phyloP scores from a whole-genome alignment of 139 green algal species.

The Limnomonas spitsbergensis region DNA sequence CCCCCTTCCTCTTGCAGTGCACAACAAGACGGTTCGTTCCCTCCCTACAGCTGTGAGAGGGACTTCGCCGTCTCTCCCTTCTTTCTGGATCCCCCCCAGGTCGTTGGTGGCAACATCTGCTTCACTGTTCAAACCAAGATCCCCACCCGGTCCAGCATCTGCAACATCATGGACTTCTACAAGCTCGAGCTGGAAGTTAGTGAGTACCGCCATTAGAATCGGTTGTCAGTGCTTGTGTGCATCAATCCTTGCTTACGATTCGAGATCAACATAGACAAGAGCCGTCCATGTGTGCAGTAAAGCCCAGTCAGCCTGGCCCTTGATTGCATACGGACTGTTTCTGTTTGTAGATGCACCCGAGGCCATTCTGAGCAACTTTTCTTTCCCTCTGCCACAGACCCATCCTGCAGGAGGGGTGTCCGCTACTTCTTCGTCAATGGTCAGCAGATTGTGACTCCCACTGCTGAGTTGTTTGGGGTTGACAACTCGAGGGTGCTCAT shows the following conservation, averaged over 20 bases:
- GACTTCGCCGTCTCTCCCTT: constrained; percentile 17
- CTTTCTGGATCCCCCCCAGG: background rate
- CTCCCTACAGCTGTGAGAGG: constrained; percentile 12
- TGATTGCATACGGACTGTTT: too few species aligned
- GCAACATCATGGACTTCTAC: constrained; percentile 23
- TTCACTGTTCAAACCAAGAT: constrained; percentile 4
- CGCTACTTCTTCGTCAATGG: constrained; percentile 11
- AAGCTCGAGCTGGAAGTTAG: constrained; percentile 11
- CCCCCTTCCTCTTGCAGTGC: too few species aligned
- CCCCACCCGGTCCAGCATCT: background rate
- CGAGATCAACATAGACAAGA: too few species aligned
- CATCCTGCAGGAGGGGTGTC: background rate
- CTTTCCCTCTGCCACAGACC: too few species aligned
- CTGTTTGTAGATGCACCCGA: too few species aligned
- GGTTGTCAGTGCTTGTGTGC: too few species aligned
- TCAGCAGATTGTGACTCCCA: background rate
- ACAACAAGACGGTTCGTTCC: too few species aligned
- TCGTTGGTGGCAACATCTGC: background rate
- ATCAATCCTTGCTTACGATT: too few species aligned
- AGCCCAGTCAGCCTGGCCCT: too few species aligned
- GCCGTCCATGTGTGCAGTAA: too few species aligned
- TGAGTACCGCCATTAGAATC: too few species aligned
- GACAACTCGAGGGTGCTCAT: constrained; percentile 2
- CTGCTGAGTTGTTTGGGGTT: background rate
- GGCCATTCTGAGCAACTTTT: too few species aligned